Conservation (phyloP, 345 rosid genomes). For the Eucalyptus sp. region DNA sequence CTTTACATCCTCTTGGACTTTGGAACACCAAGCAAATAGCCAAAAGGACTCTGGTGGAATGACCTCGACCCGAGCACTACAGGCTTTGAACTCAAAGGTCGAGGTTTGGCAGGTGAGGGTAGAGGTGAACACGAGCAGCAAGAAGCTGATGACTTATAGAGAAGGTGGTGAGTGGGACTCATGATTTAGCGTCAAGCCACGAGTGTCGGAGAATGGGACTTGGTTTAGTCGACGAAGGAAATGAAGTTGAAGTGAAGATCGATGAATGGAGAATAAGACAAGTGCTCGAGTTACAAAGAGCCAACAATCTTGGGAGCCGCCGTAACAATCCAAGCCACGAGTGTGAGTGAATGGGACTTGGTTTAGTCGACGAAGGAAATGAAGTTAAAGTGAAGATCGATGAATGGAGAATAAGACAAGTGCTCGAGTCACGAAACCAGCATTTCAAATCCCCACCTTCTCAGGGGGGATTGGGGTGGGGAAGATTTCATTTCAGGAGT, state of each 20-base stretch:
- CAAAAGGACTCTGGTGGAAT: background rate
- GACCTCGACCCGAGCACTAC: background rate
- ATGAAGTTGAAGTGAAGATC: background rate
- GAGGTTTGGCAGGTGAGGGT: background rate
- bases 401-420: background rate
- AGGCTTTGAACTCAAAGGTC: background rate
- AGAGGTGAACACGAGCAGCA: background rate
- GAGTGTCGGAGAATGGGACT: background rate
- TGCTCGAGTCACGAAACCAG: background rate
- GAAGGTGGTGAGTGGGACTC: background rate
- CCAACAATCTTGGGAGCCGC: background rate
- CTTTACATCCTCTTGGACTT: background rate
- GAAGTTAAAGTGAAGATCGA: background rate
- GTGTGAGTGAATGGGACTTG: background rate
- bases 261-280: background rate
- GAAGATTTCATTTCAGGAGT: no score
- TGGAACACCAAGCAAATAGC: background rate
- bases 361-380: background rate
- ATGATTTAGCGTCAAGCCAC: background rate
- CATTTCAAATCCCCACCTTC: background rate
- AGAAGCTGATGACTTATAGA: background rate
- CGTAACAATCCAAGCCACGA: background rate
- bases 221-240: background rate
- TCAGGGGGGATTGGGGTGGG: no score
- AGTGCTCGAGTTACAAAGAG: background rate